These are phyloP conservation scores for Physcomitrium patens DNA, from an alignment of 225 moss, liverwort and hornwort genomes.

Conservation along the genomic window DNA sequence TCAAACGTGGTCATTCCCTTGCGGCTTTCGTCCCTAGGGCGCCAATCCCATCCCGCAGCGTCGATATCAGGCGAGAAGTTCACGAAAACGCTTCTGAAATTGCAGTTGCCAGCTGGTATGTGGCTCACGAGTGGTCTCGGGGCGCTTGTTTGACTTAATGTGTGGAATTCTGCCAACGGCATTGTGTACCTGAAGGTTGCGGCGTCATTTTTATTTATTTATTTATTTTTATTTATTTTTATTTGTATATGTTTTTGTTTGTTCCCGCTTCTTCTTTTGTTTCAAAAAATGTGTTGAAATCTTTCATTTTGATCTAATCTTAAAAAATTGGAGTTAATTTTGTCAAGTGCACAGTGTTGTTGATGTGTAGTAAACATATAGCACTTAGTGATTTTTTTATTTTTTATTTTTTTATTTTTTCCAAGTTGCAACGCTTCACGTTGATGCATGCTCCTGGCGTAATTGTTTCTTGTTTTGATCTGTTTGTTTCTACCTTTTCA, in stretches of 20 bases:
- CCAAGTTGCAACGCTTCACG: not conserved
- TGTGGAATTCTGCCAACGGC: not conserved
- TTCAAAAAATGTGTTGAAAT: too few species aligned
- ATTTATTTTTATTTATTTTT: slow-evolving; percentile 11
- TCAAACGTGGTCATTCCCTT: slow-evolving; percentile 10
- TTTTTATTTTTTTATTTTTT: not conserved
- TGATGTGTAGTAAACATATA: not conserved
- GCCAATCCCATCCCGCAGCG: not conserved
- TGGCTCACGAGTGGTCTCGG: not conserved
- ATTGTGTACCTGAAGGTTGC: not conserved
- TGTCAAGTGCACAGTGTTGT: not conserved
- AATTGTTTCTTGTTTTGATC: not conserved
- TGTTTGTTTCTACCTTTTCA: not conserved
- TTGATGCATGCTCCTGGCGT: not conserved
- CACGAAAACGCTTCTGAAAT: not conserved
- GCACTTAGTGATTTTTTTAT: not conserved
- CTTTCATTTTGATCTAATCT: too few species aligned
- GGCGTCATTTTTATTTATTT: not conserved
- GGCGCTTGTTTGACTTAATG: not conserved
- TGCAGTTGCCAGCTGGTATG: slow-evolving; percentile 31
- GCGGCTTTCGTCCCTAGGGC: not conserved
- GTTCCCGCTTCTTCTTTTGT: not conserved
- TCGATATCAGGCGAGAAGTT: slow-evolving; percentile 7
- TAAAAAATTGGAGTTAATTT: not conserved
- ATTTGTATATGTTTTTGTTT: slow-evolving; percentile 1